Conservation (phyloP, 768 basidiomycete species). For the Favolaschia claudopus region DNA sequence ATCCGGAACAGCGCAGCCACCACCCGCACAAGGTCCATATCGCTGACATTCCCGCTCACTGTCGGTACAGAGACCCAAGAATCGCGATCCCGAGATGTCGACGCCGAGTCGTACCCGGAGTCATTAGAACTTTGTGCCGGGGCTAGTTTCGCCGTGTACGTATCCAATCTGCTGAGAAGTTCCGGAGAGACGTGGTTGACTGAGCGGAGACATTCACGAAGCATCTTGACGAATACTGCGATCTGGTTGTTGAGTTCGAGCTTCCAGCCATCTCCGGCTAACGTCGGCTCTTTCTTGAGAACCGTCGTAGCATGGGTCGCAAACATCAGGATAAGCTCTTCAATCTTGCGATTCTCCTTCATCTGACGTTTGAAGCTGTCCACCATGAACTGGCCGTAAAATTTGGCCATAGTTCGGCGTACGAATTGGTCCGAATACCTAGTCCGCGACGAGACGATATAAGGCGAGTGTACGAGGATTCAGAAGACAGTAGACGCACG, state of each 20-base stretch:
- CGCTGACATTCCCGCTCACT: slow-evolving; percentile 58
- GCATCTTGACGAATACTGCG: slow-evolving; percentile 83
- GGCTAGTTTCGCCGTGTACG: slow-evolving; percentile 82
- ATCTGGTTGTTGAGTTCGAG: slow-evolving; percentile 92
- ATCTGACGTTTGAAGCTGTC: slow-evolving; percentile 88
- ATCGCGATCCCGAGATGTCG: slow-evolving; percentile 65
- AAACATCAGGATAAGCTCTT: slow-evolving; percentile 96
- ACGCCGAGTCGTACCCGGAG: slow-evolving; percentile 72
- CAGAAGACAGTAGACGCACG: slow-evolving; percentile 61
- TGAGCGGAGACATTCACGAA: slow-evolving; percentile 78
- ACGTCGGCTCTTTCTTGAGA: slow-evolving; percentile 87
- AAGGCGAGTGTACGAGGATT: slow-evolving; percentile 1
- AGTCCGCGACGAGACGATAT: slow-evolving; percentile 11
- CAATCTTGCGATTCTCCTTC: slow-evolving; percentile 96
- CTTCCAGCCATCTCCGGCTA: slow-evolving; percentile 92
- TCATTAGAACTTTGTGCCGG: slow-evolving; percentile 65
- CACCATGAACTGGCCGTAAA: slow-evolving; percentile 89
- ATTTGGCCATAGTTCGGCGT: slow-evolving; percentile 89
- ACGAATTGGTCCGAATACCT: slow-evolving; percentile 93
- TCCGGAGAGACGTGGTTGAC: slow-evolving; percentile 86
- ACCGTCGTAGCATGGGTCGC: slow-evolving; percentile 89
- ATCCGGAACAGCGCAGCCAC: slow-evolving; percentile 81
- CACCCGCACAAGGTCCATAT: slow-evolving; percentile 80
- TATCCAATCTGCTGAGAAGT: slow-evolving; percentile 80
- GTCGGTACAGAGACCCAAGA: slow-evolving; percentile 49